Base-by-base conservation (phyloP, 805 yeast genomes). In the Candida boidinii region DNA sequence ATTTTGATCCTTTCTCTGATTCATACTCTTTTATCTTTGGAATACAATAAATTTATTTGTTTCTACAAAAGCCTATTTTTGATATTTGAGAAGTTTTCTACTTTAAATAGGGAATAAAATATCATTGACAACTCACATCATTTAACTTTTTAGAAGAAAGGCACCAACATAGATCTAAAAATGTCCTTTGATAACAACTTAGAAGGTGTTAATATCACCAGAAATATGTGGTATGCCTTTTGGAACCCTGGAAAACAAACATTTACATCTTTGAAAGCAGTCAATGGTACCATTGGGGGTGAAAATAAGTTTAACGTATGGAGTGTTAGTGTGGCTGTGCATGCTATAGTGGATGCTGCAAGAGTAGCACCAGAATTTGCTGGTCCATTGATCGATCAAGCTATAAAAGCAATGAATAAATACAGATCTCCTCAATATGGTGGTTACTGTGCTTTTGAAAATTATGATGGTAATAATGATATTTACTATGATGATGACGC, bases 401-500 rank as follows among this genome's bases (percentile, higher is more conserved):
- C 70, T 2, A 55, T 77, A 31, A 49, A 57, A 31, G 64, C 68
- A 2, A 62, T 77, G 36, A 66, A 62, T 35, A 62, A 58, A 39
- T 78, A 75, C 54, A 68, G 69, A 53, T 69, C 72, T 42, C 58
- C 61, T 5, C 54, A 63, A 38, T 46, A 58, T 27, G 68, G 68
- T 36, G 85, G 79, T 4, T 80, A 67, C 54, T 71, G 80, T 26
- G 86, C 85, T 1, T 42, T 44, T 23, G 76, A 72, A 46, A 69
- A 76, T 46, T 60, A 59, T 36, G 67, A 68, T 20, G 73, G 66
- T 32, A 76, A 76, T 49, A 53, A 54, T 35, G 86, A 79, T 49
- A 73, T 79, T 26, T 78, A 79, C 51, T 75, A 75, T 40, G 86
- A 79, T 46, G 88, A 79, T 46, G 81, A 79, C 48, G 88, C 87